Evolutionary conservation across 192 early-diverging fungal genomes (phyloP), one percentile per base, ranked within the genome.

Genomic region (Umbelopsis vinacea): DNA sequence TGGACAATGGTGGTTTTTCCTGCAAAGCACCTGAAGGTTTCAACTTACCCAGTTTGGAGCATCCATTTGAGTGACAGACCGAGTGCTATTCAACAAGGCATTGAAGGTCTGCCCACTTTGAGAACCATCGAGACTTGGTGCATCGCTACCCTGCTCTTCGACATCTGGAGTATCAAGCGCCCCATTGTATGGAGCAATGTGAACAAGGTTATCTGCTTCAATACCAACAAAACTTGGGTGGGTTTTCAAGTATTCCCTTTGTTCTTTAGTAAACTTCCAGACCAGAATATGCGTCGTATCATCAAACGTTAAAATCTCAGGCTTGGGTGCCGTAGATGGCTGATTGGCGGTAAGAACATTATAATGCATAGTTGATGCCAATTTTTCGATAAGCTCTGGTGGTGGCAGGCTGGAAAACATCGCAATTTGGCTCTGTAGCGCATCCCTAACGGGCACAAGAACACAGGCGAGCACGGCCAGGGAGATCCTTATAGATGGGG

Each of bases 11-110:
- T 4, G 9, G 12, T 40, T 11, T 43, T 11, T 43, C 40, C 40
- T 43, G 40, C 40, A 12, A n/a, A 43, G 46, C 24, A 33, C 23
- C 0, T 19, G 0, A 4, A 22, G 26, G 43, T 26, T 26, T 43
- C 52, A 26, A 23, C 70, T 71, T 71, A 71, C 70, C 70, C 70
- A 71, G 54, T 53, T 71, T 33, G 70, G 70, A 7, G 57, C 70
- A 53, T 71, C 26, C 17, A 2, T n/a, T 35, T 63, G 26, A 19
- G 57, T 63, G 57, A 29, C n/a, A 22, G 35, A 38, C 6, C 12
- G 57, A 19, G 57, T 63, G 26, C 57, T 29, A 37, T 63, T 63
- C 33, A 63, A 17, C 17, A 29, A 63, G 11, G 57, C 57, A 63
- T 63, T 63, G 26, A 35, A n/a, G 1, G 33, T 37, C 35, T 37